Evolutionary conservation across 495 filamentous ascomycete genomes (phyloP), one percentile per base, ranked within the genome.

Genomic region (Penicillium antarcticum): DNA sequence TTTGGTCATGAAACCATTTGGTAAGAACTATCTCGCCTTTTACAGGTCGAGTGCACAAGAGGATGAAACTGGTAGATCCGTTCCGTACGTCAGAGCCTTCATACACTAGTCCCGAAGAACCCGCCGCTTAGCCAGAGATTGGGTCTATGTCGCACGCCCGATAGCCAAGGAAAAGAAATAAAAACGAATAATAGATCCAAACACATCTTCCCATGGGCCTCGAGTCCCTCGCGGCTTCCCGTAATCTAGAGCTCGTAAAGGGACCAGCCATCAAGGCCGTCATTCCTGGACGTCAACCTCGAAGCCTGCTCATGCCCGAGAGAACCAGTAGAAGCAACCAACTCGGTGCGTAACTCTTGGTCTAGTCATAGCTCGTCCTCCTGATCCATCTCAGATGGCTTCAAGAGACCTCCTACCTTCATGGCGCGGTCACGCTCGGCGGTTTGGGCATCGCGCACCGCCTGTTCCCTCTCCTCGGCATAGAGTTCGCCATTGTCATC

Each of bases 331-430:
- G 55, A 50, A 32, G 48, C 44, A 19, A 60, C 51, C 37, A 71
- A 79, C 71, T 89, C 85, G 24, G 73, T 76, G 55, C 84, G 76
- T 16, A 88, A 63, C 62, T 88, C 86, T 59, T 81, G 66, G 4
- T 80, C 74, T 37, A 91, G 87, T 96, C 89, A 96, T 69, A 97
- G 77, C 70, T 96, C 92, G 63, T 96, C 92, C 58, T 97, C 92
- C 51, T 80, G 76, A 45, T 95, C 91, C 62, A 97, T 83, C 61
- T 97, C 92, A 17, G 89, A 89, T 41, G 92, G 92, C 74, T 97
- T 96, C 55, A 97, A 74, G 56, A 97, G 72, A 24, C 92, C 92
- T 49, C 92, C 88, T 35, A 97, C 90, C 70, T 91, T 95, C 72
- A 91, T 85, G n/a, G 87, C 83, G 47, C 90, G 83, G 67, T 92